Evolutionary conservation across 768 basidiomycete species (phyloP).

Genomic region (Cystobasidium tubakii): DNA sequence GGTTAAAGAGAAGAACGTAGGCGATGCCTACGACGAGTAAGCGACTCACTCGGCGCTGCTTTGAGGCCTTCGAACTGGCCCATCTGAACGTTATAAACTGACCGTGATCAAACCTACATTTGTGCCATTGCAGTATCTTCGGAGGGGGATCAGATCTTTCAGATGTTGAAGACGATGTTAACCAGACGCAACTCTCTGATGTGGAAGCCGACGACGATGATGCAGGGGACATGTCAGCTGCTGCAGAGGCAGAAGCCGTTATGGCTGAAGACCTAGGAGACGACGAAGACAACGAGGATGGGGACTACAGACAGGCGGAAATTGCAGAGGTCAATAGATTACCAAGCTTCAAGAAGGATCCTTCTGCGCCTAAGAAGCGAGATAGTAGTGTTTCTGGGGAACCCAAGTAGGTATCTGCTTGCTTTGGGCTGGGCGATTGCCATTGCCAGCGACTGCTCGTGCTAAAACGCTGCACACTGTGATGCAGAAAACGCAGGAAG

Average conservation of each 20-base stretch:
- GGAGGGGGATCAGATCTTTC: slow-evolving; percentile 34
- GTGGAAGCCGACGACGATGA: slow-evolving; percentile 19
- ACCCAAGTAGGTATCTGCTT: not conserved
- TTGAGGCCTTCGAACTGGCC: not conserved
- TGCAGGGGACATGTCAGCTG: slow-evolving; percentile 8
- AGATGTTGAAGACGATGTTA: slow-evolving; percentile 25
- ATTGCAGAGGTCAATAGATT: not conserved
- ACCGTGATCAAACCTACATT: not conserved
- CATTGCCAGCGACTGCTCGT: not conserved
- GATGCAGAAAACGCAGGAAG: slow-evolving; percentile 16
- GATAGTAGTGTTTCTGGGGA: not conserved
- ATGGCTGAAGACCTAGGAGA: slow-evolving; percentile 12
- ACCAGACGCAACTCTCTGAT: not conserved
- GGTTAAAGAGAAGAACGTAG: slow-evolving; percentile 4
- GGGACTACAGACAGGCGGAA: slow-evolving; percentile 22
- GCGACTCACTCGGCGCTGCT: too few relatives aligned
- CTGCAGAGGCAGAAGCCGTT: slow-evolving; percentile 15
- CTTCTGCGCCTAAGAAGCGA: not conserved
- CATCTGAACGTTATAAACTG: not conserved
- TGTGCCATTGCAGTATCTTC: slow-evolving; percentile 28
- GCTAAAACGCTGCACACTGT: not conserved
- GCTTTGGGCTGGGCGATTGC: too few relatives aligned
- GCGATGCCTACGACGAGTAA: slow-evolving; percentile 30
- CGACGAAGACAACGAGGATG: slow-evolving; percentile 17
- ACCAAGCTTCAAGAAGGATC: slow-evolving; percentile 29